A percentile compares a stretch with the other conserved stretches of the same genome.
Evolutionary conservation across 2,329 filamentous ascomycete genomes (phyloP).

Genomic region (Rutstroemia sp.): DNA sequence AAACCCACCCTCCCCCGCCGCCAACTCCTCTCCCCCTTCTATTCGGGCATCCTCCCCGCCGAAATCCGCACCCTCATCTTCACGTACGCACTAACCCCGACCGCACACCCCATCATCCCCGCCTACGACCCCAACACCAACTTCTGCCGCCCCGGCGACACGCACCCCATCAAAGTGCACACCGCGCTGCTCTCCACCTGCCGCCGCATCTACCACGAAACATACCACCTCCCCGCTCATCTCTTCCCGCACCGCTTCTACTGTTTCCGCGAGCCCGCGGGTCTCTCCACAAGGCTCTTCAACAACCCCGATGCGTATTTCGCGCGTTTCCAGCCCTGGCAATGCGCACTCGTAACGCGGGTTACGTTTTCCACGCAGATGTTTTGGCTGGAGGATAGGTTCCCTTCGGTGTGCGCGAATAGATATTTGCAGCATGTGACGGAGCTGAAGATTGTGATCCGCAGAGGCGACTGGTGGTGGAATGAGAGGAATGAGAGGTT

Average conservation of each 20-base stretch:
- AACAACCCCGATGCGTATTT: conserved; percentile 12
- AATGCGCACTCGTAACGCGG: conserved; percentile 9
- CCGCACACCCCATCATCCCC: neutral
- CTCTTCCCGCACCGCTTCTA: conserved; percentile 21
- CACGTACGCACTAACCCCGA: neutral
- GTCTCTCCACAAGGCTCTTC: neutral
- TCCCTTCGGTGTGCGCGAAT: conserved; percentile 5
- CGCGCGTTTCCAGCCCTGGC: conserved; percentile 7
- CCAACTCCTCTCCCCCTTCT: neutral
- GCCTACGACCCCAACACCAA: conserved; percentile 1
- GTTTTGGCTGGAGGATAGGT: conserved; percentile 20
- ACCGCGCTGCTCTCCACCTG: conserved; percentile 20
- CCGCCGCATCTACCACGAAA: conserved; percentile 19
- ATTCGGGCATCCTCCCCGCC: neutral
- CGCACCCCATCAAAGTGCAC: conserved; percentile 6
- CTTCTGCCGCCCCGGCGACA: conserved; percentile 17
- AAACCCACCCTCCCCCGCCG: neutral
- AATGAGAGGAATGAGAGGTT: conserved; percentile 17
- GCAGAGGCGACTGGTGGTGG: conserved; percentile 24
- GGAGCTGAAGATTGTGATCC: conserved; percentile 20
- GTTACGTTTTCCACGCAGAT: conserved; percentile 19
- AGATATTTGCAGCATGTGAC: conserved; percentile 14
- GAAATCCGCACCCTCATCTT: conserved; percentile 1
- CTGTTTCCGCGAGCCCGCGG: conserved; percentile 5
- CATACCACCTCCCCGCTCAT: conserved; percentile 16